These are phyloP conservation scores for Xanthoconium separans DNA, from an alignment of 1,284 basidiomycete genomes.

Conservation along the genomic window DNA sequence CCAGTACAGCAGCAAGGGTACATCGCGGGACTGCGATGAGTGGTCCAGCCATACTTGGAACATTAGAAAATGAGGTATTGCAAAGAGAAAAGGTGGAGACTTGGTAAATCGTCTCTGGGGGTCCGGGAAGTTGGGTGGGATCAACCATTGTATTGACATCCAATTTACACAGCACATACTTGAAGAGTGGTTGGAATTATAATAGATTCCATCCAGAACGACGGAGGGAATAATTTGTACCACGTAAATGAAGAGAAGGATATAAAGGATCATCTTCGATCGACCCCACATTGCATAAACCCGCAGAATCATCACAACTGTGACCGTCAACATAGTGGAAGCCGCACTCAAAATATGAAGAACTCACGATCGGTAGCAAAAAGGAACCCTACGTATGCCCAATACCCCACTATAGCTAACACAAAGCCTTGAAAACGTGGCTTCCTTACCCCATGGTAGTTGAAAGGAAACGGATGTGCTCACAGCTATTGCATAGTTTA, in stretches of 20 bases:
- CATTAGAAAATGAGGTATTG: not conserved
- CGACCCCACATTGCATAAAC: slow-evolving; percentile 19
- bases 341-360: no score
- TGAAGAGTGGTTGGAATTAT: no score
- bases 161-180: no score
- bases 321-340: not conserved
- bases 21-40: not conserved
- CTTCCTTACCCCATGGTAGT: no score
- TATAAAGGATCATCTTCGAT: slow-evolving; percentile 8
- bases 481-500: no score
- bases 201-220: no score
- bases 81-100: not conserved
- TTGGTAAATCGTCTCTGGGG: not conserved
- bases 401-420: not conserved
- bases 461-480: no score
- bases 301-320: slow-evolving; percentile 19
- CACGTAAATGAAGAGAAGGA: not conserved
- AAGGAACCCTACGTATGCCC: not conserved
- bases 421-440: slow-evolving; percentile 1
- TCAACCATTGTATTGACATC: no score
- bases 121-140: no score
- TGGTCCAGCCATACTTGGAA: not conserved
- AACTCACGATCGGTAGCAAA: slow-evolving; percentile 11
- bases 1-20: not conserved
- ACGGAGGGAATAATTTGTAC: no score